Evolutionary conservation across 2,329 filamentous ascomycete species (phyloP), one percentile per base, ranked within the genome.

Genomic region (Talaromyces marneffei): DNA sequence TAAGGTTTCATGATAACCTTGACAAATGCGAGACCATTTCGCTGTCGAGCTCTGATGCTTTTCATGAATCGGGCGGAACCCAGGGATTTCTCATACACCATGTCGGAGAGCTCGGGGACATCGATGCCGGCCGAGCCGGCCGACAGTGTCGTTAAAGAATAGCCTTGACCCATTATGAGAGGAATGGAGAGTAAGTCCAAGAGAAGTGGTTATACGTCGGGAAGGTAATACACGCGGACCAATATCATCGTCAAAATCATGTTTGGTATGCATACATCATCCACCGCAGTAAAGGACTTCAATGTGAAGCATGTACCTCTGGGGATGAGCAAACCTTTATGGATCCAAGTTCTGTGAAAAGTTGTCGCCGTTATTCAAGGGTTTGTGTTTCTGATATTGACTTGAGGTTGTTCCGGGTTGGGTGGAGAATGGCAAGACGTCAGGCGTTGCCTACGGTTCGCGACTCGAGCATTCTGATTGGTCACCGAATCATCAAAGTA

Each of bases 1-100:
- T 92, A 95, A 2, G 92, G 92, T 77, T 99, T 99, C 75, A 95
- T 90, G 61, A 96, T 88, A 31, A 96, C 89, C 78, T 97, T 97
- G 72, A 95, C 92, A 60, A 97, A 87, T 18, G 96, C 92, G 42
- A 97, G 82, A 60, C 94, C 93, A 80, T 96, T 90, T 69, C 89
- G 89, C 73, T 96, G 91, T 55, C 92, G 85, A 25, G 93, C 94
- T 66, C 93, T 87, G 66, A 97, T 92, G 65, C 91, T 94, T 77
- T 97, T 97, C 88, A 99, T 94, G 70, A 99, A 97, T 39, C 94
- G 87, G 25, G 91, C 92, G 66, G 89, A 91, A 53, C 93, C 93
- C 70, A 99, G 85, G 37, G 91, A 91, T 76, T 89, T 92, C 77
- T 99, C 94, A 78, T 97, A 96, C 39, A 88, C 86, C 62, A 97